Percentiles rank a stretch among this genome's conserved stretches.
Evolutionary conservation across 106 monocot genomes (phyloP).

Genomic region (Dendrobium chrysotoxum): DNA sequence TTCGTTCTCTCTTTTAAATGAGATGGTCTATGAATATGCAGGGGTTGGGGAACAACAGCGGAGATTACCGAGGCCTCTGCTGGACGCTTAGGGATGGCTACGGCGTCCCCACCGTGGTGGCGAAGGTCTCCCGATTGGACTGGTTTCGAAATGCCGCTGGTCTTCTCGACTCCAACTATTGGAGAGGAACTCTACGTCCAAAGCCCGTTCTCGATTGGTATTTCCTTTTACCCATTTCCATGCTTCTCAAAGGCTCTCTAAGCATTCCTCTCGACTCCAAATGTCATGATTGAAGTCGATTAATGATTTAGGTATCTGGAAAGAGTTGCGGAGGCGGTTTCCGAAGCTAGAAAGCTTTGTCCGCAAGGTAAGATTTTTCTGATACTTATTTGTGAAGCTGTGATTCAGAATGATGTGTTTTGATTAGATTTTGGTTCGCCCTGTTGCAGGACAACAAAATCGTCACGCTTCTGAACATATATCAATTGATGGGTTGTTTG

Average conservation of each 20-base stretch:
- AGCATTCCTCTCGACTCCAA: neutral
- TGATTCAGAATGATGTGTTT: neutral
- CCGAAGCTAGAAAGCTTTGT: slow-evolving; percentile 42
- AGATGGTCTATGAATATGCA: slow-evolving; percentile 12
- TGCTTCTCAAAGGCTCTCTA: neutral
- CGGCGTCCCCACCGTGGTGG: slow-evolving; percentile 45
- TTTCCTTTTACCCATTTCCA: neutral
- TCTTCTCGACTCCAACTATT: slow-evolving; percentile 62
- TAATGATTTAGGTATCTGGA: slow-evolving; percentile 54
- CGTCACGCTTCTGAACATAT: no score
- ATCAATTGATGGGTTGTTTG: no score
- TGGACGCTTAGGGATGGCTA: slow-evolving; percentile 30
- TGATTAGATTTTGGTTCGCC: neutral
- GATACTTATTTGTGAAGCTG: neutral
- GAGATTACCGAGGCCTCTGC: slow-evolving; percentile 51
- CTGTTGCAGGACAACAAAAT: neutral
- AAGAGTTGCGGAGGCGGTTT: slow-evolving; percentile 50
- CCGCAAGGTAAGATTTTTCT: slow-evolving; percentile 19
- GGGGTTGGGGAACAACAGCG: slow-evolving; percentile 87
- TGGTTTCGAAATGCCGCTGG: slow-evolving; percentile 93
- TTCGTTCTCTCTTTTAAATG: neutral
- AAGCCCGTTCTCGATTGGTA: slow-evolving; percentile 83
- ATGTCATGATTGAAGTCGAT: neutral
- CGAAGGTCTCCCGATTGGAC: slow-evolving; percentile 69
- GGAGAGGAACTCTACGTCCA: slow-evolving; percentile 74